Percentiles rank a stretch among this genome's conserved stretches.
phyloP scores from a whole-genome alignment of 2,329 filamentous ascomycete species.

The Pochonia chlamydosporia region DNA sequence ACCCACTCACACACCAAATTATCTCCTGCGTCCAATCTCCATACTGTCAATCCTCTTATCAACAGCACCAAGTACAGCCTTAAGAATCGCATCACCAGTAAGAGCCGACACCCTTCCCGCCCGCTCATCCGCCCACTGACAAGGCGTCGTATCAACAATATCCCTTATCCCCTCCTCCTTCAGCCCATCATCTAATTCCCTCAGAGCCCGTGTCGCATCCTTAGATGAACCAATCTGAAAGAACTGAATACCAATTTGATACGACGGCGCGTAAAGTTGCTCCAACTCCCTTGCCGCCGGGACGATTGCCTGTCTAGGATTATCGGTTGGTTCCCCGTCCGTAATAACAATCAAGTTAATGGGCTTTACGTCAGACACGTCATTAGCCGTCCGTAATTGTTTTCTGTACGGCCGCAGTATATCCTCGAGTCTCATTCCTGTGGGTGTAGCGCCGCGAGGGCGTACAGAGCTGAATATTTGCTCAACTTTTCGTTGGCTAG shows the following conservation, averaged over 20 bases:
- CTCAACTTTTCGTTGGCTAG: slow-evolving; percentile 48
- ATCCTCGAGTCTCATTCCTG: slow-evolving; percentile 61
- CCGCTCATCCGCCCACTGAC: slow-evolving; percentile 23
- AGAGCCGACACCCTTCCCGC: slow-evolving; percentile 39
- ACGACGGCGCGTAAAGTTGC: slow-evolving; percentile 59
- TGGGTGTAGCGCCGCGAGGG: slow-evolving; percentile 66
- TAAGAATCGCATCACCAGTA: slow-evolving; percentile 68
- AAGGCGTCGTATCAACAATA: slow-evolving; percentile 88
- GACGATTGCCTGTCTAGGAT: slow-evolving; percentile 66
- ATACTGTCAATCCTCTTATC: slow-evolving; percentile 42
- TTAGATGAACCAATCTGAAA: slow-evolving; percentile 83
- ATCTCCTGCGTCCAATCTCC: no score
- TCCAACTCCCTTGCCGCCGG: slow-evolving; percentile 65
- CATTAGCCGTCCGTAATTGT: slow-evolving; percentile 31
- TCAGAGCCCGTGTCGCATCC: slow-evolving; percentile 58
- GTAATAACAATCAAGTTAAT: slow-evolving; percentile 92
- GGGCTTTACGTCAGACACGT: slow-evolving; percentile 54
- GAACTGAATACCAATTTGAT: slow-evolving; percentile 91
- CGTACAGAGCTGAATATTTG: slow-evolving; percentile 63
- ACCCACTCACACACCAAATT: no score
- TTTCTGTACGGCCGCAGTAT: slow-evolving; percentile 70
- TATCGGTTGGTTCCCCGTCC: slow-evolving; percentile 76
- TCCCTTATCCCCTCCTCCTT: slow-evolving; percentile 60
- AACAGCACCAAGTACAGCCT: slow-evolving; percentile 75
- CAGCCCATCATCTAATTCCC: slow-evolving; percentile 68